Evolutionary conservation across 2,329 filamentous ascomycete species (phyloP), one percentile per base, ranked within the genome.

Genomic region (Xylaria sp.): DNA sequence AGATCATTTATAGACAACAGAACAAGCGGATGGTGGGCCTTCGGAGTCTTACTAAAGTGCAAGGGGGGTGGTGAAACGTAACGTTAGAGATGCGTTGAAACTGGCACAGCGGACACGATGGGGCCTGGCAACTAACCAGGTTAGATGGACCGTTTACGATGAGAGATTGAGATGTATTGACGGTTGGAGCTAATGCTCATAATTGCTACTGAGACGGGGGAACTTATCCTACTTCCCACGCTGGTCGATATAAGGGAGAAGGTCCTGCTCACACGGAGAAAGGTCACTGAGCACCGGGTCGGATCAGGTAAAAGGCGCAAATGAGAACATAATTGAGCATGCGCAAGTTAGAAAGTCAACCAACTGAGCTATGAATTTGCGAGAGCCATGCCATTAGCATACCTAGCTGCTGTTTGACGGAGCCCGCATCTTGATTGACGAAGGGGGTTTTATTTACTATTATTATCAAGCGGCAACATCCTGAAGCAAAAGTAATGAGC

Each of bases 131-230:
- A 10, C 15, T 41, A n/a, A n/a, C n/a, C n/a, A n/a, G n/a, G n/a
- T n/a, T n/a, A 12, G 62, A 41, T 20, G 10, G 50, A 32, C 13
- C 23, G 41, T 64, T 57, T 28, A 57, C 15, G n/a, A 32, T 46
- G 34, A 12, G 41, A 25, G 43, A 55, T n/a, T 60, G 53, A 60
- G 55, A 58, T 50, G 18, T 63, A 10, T 32, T 56, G 41, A 32
- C 23, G 5, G 23, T 60, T 50, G 13, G 30, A 20, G 15, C 43
- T 56, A 52, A 30, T 25, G 12, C 7, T 59, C 41, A 50, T 30
- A 15, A 28, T 25, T 25, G 28, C 28, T 10, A 23, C 25, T 23
- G 9, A 52, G 52, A 66, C n/a, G 12, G n/a, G 39, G 20, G 28
- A 60, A 57, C 6, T 39, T 8, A 30, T 25, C 34, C 34, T 23